A percentile compares a stretch with the other conserved stretches of the same genome.
These are phyloP conservation scores for Linanthus parryae DNA, from an alignment of 148 eudicot species.

Conservation along the genomic window DNA sequence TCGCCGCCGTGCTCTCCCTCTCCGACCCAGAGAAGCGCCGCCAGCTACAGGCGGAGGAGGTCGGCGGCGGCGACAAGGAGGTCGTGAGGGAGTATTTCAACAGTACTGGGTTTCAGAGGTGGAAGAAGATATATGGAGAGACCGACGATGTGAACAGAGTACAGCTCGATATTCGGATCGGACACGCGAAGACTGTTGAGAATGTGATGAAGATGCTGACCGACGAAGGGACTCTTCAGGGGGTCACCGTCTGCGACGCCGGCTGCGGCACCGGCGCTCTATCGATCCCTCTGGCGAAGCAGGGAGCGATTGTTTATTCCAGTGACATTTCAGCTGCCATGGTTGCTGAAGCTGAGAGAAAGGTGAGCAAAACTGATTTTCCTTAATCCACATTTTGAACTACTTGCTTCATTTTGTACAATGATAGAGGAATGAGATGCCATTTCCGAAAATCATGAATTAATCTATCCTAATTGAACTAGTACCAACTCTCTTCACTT, in stretches of 20 bases:
- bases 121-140: conserved; percentile 93
- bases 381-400: too few relatives aligned
- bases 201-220: conserved; percentile 61
- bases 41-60: conserved; percentile 81
- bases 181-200: conserved; percentile 94
- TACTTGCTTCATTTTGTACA: too few relatives aligned
- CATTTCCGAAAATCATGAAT: too few relatives aligned
- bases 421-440: too few relatives aligned
- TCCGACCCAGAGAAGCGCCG: conserved; percentile 87
- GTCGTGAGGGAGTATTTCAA: conserved; percentile 92
- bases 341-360: conserved; percentile 82
- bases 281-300: conserved; percentile 75
- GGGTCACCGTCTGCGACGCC: conserved; percentile 87
- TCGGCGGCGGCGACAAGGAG: conserved; percentile 95
- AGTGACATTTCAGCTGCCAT: conserved; percentile 95
- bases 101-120: conserved; percentile 74
- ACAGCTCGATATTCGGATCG: conserved; percentile 73
- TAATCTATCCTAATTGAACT: too few relatives aligned
- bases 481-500: too few relatives aligned
- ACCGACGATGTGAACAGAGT: conserved; percentile 85
- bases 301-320: conserved; percentile 73
- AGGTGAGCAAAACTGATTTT: too few relatives aligned
- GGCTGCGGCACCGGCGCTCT: conserved; percentile 95
- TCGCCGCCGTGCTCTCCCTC: conserved; percentile 62
- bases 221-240: conserved; percentile 56